Evolutionary conservation across 2,329 filamentous ascomycete species (phyloP).

Genomic region (Sclerotiophoma versabilis): DNA sequence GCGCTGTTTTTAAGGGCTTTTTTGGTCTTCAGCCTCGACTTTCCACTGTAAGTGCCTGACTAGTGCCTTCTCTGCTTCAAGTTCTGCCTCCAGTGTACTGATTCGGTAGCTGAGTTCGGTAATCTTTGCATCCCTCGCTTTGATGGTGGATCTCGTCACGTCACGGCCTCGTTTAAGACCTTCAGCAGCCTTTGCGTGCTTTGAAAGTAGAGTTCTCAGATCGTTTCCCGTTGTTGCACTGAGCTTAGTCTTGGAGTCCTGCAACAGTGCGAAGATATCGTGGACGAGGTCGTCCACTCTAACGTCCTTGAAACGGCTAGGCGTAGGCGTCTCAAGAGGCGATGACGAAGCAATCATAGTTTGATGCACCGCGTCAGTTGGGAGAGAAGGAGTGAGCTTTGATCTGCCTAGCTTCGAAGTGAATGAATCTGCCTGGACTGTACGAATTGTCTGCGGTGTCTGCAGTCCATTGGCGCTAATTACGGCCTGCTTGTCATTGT

Average conservation of each 20-base stretch:
- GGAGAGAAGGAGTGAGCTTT: slow-evolving; percentile 27
- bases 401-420: slow-evolving; percentile 14
- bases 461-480: slow-evolving; percentile 26
- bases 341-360: slow-evolving; percentile 28
- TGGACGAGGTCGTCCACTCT: slow-evolving; percentile 26
- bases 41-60: slow-evolving; percentile 38
- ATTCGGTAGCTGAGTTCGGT: slow-evolving; percentile 72
- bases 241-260: slow-evolving; percentile 52
- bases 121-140: slow-evolving; percentile 69
- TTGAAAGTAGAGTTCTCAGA: slow-evolving; percentile 40
- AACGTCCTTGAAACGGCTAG: slow-evolving; percentile 38
- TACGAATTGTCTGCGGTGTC: slow-evolving; percentile 38
- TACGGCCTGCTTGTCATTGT: slow-evolving; percentile 23
- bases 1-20: neutral
- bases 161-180: slow-evolving; percentile 72
- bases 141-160: slow-evolving; percentile 67
- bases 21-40: neutral
- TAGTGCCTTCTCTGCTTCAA: slow-evolving; percentile 60
- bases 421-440: slow-evolving; percentile 22
- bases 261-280: slow-evolving; percentile 61
- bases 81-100: slow-evolving; percentile 62
- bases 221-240: slow-evolving; percentile 18
- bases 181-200: slow-evolving; percentile 64
- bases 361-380: slow-evolving; percentile 10
- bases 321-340: slow-evolving; percentile 45